Base-by-base conservation (phyloP, 768 basidiomycete genomes). In the Nevesoporus exiguus region DNA sequence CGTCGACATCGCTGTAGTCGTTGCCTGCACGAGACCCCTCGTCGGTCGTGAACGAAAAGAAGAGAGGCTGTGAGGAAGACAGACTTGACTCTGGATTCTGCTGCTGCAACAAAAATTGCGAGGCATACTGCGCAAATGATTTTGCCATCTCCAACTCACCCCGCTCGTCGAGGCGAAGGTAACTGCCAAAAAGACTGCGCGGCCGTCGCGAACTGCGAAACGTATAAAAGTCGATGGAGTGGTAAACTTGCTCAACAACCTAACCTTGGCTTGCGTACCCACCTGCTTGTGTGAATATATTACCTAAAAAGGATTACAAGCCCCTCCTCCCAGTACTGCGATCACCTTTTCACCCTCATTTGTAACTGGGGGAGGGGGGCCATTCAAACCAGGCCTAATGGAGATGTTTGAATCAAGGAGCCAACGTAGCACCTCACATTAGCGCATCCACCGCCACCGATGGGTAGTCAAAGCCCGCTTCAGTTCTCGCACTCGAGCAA, bases 31-130 rank as follows among this genome's bases (percentile, higher is more conserved):
- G 78, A 55, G 76, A 72, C 51, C 79, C 86, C 50, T 84, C 78
- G 73, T 89, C 87, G 58, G 88, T 89, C 42, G 85, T 85, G 71
- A 92, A 91, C 19, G 90, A 92, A 77, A 88, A 93, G 77, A 93
- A 93, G 70, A 93, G 81, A 50, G 90, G 90, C 71, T 90, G 88
- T 34, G 75, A 77, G 36, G 83, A 84, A 21, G 82, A 80, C 37
- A 80, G 78, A 62, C 80, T 72, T 61, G 79, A 80, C 34, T 80
- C 75, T 53, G 68, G 66, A 51, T 76, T 74, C 54, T 73, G 77
- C 63, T 82, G 83, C 60, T 80, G 78, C 66, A 79, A 84, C 68
- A 91, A 75, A 67, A 90, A 90, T 62, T 90, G 88, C 41, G 89
- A 90, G 47, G 89, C 89, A 74, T 88, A 90, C 47, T 83, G 82